Evolutionary conservation across 257 asterid species (phyloP).

Genomic region (Misopates orontium): DNA sequence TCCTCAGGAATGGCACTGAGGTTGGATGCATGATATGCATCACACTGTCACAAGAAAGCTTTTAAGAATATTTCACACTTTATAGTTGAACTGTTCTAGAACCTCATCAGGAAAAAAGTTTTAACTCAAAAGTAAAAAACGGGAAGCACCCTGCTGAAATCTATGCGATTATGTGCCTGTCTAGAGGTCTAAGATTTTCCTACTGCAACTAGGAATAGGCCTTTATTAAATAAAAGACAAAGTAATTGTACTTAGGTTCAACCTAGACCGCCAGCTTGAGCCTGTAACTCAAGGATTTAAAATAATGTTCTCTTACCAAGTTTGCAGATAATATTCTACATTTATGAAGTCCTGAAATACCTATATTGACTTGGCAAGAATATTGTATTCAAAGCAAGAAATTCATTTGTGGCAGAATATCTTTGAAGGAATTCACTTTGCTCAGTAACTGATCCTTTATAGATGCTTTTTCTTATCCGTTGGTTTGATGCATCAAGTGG

Average conservation of each 20-base stretch:
- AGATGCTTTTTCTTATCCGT: slow-evolving; percentile 9
- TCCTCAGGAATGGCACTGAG: background rate
- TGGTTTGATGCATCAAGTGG: background rate
- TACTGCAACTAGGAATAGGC: background rate
- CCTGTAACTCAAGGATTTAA: background rate
- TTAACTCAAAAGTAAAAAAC: background rate
- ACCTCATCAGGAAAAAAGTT: background rate
- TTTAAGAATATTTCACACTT: background rate
- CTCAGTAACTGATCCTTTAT: background rate
- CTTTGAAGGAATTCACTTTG: background rate
- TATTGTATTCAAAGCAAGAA: background rate
- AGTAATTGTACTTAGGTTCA: no score
- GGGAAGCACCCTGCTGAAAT: background rate
- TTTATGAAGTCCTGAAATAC: background rate
- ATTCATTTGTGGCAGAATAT: background rate
- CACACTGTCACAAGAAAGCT: background rate
- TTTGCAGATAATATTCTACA: background rate
- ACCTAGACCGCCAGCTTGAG: background rate
- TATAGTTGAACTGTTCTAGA: background rate
- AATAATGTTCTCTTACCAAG: background rate
- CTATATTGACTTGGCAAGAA: background rate
- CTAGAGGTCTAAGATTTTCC: background rate
- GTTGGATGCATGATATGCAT: background rate
- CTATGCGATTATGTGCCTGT: background rate
- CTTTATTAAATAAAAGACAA: no score